phyloP scores from a whole-genome alignment of 371 early-diverging fungal species.

The Dinochytrium kinnereticum region DNA sequence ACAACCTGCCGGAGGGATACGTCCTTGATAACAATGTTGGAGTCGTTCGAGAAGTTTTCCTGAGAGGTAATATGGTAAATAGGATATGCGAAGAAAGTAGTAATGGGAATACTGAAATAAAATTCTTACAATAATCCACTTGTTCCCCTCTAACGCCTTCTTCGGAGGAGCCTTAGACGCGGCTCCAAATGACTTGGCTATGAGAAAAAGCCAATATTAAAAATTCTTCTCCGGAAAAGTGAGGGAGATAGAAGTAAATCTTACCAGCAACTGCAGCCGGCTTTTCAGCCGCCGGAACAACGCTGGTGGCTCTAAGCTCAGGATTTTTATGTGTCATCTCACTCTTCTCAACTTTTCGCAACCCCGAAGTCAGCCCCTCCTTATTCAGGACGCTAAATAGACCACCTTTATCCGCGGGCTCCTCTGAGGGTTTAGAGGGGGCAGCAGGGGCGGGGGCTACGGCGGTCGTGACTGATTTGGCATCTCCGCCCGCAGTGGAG shows the following conservation, averaged over 20 bases:
- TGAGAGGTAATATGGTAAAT: slow-evolving; percentile 2
- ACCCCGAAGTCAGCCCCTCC: slow-evolving; percentile 76
- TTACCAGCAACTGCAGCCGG: slow-evolving; percentile 26
- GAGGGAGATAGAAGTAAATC: no score
- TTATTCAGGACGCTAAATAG: slow-evolving; percentile 90
- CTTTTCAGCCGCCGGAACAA: slow-evolving; percentile 49
- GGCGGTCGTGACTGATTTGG: slow-evolving; percentile 39
- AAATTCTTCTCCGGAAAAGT: background rate
- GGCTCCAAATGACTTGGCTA: slow-evolving; percentile 49
- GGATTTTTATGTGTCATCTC: slow-evolving; percentile 99
- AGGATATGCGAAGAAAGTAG: background rate
- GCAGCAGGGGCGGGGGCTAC: slow-evolving; percentile 54
- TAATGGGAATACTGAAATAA: background rate
- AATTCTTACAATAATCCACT: slow-evolving; percentile 79
- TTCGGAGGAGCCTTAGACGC: slow-evolving; percentile 80
- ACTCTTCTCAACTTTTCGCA: slow-evolving; percentile 91
- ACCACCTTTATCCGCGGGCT: slow-evolving; percentile 51
- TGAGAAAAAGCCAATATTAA: slow-evolving; percentile 12
- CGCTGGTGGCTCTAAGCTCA: slow-evolving; percentile 69
- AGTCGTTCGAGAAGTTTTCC: slow-evolving; percentile 83
- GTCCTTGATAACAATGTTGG: slow-evolving; percentile 75
- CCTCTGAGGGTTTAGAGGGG: slow-evolving; percentile 14
- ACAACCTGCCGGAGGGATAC: slow-evolving; percentile 87
- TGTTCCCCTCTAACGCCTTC: slow-evolving; percentile 83
- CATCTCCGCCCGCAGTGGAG: slow-evolving; percentile 13